Conservation (phyloP, 2,329 filamentous ascomycete species). For the Alternaria viburni region DNA sequence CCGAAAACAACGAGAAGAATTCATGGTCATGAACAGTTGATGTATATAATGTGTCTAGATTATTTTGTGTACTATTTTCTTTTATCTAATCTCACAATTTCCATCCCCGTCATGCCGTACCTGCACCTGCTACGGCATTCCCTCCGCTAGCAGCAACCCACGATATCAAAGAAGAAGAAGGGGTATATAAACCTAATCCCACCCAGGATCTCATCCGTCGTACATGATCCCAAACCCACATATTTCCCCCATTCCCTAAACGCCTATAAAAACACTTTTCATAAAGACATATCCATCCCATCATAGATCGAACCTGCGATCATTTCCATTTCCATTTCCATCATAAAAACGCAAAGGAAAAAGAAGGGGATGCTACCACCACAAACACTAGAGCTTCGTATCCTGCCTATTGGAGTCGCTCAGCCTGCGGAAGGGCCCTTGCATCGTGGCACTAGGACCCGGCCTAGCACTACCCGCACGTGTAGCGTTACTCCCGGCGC, state of each 20-base stretch:
- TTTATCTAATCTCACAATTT: not conserved
- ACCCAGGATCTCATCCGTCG: not conserved
- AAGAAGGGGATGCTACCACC: not conserved
- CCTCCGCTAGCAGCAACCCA: not conserved
- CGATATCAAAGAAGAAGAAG: not conserved
- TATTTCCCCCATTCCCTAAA: not conserved
- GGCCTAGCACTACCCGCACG: constrained; percentile 30
- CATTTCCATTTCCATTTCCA: not conserved
- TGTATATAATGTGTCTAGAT: no score
- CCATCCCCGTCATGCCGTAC: not conserved
- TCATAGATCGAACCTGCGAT: constrained; percentile 10
- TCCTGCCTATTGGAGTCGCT: constrained; percentile 47
- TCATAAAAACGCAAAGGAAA: not conserved
- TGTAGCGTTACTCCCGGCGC: constrained; percentile 29
- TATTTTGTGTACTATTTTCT: not conserved
- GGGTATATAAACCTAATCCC: constrained; percentile 7
- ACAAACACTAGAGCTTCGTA: constrained; percentile 44
- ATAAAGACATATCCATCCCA: constrained; percentile 18
- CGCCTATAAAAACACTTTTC: constrained; percentile 23
- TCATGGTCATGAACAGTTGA: no score
- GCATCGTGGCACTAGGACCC: constrained; percentile 33
- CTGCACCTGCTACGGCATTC: not conserved
- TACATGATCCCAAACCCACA: not conserved
- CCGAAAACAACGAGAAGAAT: not conserved
- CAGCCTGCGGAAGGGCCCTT: constrained; percentile 37